A percentile compares a stretch with the other conserved stretches of the same genome.
phyloP scores from a whole-genome alignment of 2,329 filamentous ascomycete genomes.

The Colletotrichum gigasporum region DNA sequence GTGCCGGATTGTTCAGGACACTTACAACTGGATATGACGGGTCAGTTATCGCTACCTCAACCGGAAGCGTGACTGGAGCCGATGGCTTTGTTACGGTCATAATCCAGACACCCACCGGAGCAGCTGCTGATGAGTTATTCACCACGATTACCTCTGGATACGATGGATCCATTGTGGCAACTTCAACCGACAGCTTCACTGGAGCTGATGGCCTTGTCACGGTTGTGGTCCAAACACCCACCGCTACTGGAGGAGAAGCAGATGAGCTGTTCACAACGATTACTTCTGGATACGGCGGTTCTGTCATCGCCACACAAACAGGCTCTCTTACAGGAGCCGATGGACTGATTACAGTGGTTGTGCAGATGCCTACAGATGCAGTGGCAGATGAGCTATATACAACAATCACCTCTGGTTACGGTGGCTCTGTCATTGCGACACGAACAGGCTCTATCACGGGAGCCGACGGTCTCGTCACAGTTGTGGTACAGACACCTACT shows the following conservation, averaged over 20 bases:
- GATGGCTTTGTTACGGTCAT: not conserved
- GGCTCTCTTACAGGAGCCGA: not conserved
- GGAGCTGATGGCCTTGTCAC: not conserved
- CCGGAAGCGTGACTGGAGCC: not conserved
- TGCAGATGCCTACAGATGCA: not conserved
- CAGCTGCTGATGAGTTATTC: too few species aligned
- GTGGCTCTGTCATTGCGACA: not conserved
- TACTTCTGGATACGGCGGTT: constrained; percentile 4
- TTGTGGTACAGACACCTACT: not conserved
- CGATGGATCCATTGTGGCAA: not conserved
- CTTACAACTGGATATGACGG: not conserved
- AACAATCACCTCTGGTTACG: not conserved
- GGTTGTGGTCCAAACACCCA: not conserved
- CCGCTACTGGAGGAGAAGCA: too few species aligned
- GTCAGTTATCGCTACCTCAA: not conserved
- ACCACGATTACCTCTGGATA: not conserved
- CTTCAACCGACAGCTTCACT: not conserved
- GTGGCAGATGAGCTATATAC: not conserved
- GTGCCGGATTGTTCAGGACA: too few species aligned
- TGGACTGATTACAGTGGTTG: not conserved
- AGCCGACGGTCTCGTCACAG: not conserved
- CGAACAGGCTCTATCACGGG: not conserved
- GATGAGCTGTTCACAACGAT: not conserved
- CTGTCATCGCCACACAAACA: not conserved
- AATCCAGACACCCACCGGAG: not conserved